Evolutionary conservation across 139 green algal species (phyloP), one percentile per base, ranked within the genome.

Genomic region (Chlorella sp.): DNA sequence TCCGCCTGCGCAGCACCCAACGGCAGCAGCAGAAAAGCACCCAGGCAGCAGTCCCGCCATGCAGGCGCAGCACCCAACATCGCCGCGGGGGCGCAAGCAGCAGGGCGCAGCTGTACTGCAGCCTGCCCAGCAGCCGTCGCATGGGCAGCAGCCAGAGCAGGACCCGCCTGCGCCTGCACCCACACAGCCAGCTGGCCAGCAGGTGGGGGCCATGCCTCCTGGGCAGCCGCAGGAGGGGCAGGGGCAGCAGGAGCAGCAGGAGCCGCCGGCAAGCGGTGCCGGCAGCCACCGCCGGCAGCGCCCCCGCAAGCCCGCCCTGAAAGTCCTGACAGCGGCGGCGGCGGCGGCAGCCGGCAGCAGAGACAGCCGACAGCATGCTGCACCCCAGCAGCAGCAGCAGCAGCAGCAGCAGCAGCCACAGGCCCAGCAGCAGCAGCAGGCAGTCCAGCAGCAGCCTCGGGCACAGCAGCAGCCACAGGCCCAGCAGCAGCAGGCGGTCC

Each of bases 231-330:
- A 81, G 75, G 75, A 15, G n/a, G 34, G 5, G 34, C 34, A 81
- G 36, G 34, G 53, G 71, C 71, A 40, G 37, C n/a, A 81, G 75
- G 34, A 81, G 75, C 75, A 53, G 75, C 34, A 53, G 75, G n/a
- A 14, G 64, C 21, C 64, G 21, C 21, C 64, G 64, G 22, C 21
- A 26, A 28, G 64, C 64, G 22, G 64, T 14, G 64, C 21, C 64
- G 64, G 64, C 75, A 53, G 34, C 15, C 75, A 53, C 75, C 75
- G 34, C n/a, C 36, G 75, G 34, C 34, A 42, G 16, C 75, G 75
- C n/a, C 75, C 75, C n/a, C 75, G 75, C 34, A 81, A 81, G 75
- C 75, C 75, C 34, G 75, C 75, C n/a, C 75, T 81, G 34, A 81
- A 81, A 39, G 34, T 34, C 75, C 48, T 57, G 9, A 9, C 48